These are phyloP conservation scores for Fomitiporia mediterranea DNA, from an alignment of 1,284 basidiomycete genomes.

Conservation along the genomic window DNA sequence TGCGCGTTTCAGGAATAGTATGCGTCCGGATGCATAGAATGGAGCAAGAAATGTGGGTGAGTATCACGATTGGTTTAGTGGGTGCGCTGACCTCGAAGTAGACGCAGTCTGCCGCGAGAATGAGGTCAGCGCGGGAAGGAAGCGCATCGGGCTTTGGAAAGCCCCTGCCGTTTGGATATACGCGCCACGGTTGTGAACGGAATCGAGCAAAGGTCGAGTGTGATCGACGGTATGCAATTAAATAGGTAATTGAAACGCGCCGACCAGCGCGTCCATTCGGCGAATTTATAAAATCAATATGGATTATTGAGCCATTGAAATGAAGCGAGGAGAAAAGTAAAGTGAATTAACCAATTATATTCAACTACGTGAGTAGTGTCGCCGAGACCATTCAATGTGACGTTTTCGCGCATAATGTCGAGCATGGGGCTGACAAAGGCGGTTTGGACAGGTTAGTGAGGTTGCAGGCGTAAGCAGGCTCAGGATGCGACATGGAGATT, in stretches of 20 bases:
- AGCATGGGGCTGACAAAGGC: constrained; percentile 57
- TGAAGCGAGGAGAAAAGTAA: background rate
- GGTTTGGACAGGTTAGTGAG: background rate
- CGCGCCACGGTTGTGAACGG: background rate
- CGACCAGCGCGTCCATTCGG: background rate
- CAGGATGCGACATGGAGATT: constrained; percentile 24
- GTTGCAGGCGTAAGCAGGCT: constrained; percentile 4
- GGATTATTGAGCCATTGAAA: background rate
- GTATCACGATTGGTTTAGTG: background rate
- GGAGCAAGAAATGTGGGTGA: constrained; percentile 1
- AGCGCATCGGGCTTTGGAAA: constrained; percentile 27
- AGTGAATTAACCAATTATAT: constrained; percentile 64
- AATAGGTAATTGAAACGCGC: background rate
- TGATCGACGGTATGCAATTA: background rate
- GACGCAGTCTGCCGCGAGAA: constrained; percentile 89
- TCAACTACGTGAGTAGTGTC: constrained; percentile 53
- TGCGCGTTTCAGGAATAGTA: background rate
- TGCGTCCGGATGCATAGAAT: background rate
- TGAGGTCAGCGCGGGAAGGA: constrained; percentile 41
- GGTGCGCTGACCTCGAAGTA: constrained; percentile 63
- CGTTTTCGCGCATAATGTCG: constrained; percentile 36
- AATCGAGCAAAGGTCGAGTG: background rate
- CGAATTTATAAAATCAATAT: background rate
- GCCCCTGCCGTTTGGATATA: constrained; percentile 25
- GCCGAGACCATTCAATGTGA: constrained; percentile 4